Percentiles rank a stretch among this genome's conserved stretches.
Evolutionary conservation across 2,329 filamentous ascomycete genomes (phyloP).

Genomic region (Fusarium cyanostomum): DNA sequence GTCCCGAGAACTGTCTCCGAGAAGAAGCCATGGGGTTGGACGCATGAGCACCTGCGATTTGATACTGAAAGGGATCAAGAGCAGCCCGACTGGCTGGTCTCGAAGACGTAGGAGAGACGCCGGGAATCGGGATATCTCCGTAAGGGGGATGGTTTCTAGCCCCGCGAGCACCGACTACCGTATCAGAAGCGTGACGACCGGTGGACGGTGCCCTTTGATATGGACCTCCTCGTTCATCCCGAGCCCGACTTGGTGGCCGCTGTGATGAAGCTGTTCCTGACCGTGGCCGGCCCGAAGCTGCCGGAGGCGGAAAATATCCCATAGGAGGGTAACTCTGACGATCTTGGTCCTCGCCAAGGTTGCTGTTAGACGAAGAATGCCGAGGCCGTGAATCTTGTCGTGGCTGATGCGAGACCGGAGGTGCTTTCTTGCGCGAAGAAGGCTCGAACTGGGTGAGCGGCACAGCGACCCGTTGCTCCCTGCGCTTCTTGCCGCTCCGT

Average conservation of each 20-base stretch:
- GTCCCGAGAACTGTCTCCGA: slow-evolving; percentile 51
- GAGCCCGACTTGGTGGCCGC: slow-evolving; percentile 46
- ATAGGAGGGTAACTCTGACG: slow-evolving; percentile 55
- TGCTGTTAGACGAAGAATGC: slow-evolving; percentile 50
- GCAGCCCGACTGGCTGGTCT: slow-evolving; percentile 36
- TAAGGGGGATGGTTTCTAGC: slow-evolving; percentile 45
- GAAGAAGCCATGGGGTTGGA: slow-evolving; percentile 47
- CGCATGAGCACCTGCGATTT: slow-evolving; percentile 56
- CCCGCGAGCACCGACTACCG: slow-evolving; percentile 47
- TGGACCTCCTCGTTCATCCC: slow-evolving; percentile 45
- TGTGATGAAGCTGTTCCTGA: slow-evolving; percentile 55
- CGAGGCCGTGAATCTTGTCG: slow-evolving; percentile 51
- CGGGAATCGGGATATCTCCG: slow-evolving; percentile 45
- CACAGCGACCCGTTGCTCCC: slow-evolving; percentile 61
- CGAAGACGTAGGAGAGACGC: slow-evolving; percentile 39
- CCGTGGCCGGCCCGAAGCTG: slow-evolving; percentile 52
- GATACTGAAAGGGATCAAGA: slow-evolving; percentile 63
- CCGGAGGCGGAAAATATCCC: slow-evolving; percentile 62
- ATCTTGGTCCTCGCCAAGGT: slow-evolving; percentile 49
- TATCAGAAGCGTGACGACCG: slow-evolving; percentile 58
- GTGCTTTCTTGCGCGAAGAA: slow-evolving; percentile 49
- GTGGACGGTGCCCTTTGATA: slow-evolving; percentile 49
- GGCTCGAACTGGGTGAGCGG: slow-evolving; percentile 63
- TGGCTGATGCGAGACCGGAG: slow-evolving; percentile 30
- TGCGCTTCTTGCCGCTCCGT: slow-evolving; percentile 51